Conservation (phyloP, 192 early-diverging fungal genomes). For the Backusella liffmaniae region DNA sequence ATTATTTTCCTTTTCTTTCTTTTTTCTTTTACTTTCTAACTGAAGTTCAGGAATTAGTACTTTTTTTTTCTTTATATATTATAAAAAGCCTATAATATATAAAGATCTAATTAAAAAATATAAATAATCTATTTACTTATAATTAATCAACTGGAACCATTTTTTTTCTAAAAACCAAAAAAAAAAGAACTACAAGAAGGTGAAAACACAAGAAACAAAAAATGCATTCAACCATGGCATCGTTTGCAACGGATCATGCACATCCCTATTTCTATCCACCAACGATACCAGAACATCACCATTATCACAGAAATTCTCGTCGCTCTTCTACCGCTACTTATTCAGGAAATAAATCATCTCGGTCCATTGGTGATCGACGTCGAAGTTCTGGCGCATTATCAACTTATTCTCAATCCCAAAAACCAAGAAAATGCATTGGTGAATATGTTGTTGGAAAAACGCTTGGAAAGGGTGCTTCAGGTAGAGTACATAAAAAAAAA, state of each 20-base stretch:
- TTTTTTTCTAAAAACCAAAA: not conserved
- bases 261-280: conserved; percentile 5
- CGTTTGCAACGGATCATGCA: conserved; percentile 9
- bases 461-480: conserved; percentile 52
- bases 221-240: conserved; percentile 16
- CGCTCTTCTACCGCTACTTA: conserved; percentile 13
- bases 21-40: conserved; percentile 4
- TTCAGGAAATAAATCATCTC: conserved; percentile 12
- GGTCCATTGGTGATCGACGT: conserved; percentile 25
- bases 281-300: conserved; percentile 5
- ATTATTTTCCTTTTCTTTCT: conserved; percentile 14
- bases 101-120: not conserved
- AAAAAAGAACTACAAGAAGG: not conserved
- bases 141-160: not conserved
- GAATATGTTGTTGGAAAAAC: conserved; percentile 51
- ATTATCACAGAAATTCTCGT: conserved; percentile 8
- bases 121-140: not conserved
- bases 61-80: conserved; percentile 3
- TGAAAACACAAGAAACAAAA: not conserved
- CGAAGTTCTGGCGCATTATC: conserved; percentile 27
- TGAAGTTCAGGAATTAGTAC: not conserved
- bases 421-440: conserved; percentile 42
- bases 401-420: conserved; percentile 18
- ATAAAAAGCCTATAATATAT: not conserved
- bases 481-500: conserved; percentile 23